A percentile compares a stretch with the other conserved stretches of the same genome.
phyloP scores from a whole-genome alignment of 2,329 filamentous ascomycete genomes.

The Xylaria sp. region DNA sequence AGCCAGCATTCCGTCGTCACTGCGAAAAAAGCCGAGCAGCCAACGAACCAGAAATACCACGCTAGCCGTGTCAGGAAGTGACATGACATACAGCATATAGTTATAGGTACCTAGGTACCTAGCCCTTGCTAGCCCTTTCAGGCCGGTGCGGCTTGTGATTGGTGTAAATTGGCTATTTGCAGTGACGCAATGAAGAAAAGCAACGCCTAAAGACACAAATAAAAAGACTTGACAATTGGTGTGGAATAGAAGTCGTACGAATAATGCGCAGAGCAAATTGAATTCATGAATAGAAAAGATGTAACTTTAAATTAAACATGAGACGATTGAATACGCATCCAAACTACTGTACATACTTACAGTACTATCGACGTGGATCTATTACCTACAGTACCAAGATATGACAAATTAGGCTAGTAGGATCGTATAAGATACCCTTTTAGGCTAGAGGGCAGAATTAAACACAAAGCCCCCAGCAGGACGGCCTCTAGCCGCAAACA shows the following conservation, averaged over 20 bases:
- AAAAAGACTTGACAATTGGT: too few species aligned
- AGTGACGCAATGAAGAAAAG: neutral
- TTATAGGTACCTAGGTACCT: neutral
- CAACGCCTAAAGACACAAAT: neutral
- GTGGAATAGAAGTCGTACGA: neutral
- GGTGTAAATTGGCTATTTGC: neutral
- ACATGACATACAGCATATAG: too few species aligned
- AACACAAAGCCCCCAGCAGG: neutral
- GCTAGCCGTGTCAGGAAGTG: slow-evolving; percentile 27
- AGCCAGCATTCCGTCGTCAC: slow-evolving; percentile 10
- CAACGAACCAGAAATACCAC: slow-evolving; percentile 13
- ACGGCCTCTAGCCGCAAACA: slow-evolving; percentile 29
- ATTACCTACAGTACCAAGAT: neutral
- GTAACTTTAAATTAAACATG: neutral
- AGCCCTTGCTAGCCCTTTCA: neutral
- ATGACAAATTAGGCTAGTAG: neutral
- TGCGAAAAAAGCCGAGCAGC: slow-evolving; percentile 18
- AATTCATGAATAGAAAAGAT: neutral
- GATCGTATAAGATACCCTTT: neutral
- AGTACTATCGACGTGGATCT: neutral
- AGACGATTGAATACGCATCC: neutral
- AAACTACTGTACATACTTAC: too few species aligned
- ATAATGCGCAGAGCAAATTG: neutral
- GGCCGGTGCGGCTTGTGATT: neutral
- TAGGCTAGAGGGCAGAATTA: slow-evolving; percentile 6